Percentiles rank a stretch among this genome's conserved stretches.
phyloP scores from a whole-genome alignment of 2,329 filamentous ascomycete species.

The Aspergillus felis region DNA sequence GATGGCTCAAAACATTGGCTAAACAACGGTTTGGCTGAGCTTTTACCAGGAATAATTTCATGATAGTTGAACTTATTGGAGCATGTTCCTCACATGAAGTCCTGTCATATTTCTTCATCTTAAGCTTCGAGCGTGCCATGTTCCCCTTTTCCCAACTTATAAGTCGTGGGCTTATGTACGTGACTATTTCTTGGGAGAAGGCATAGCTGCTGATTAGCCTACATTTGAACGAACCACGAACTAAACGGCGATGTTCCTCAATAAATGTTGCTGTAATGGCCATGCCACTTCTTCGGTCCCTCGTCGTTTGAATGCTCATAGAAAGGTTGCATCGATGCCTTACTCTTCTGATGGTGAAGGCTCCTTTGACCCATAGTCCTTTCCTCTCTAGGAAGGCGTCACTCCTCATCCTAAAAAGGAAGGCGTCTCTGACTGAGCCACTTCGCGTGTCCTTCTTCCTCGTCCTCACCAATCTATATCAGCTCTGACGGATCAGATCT shows the following conservation, averaged over 20 bases:
- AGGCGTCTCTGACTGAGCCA: background rate
- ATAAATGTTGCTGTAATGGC: background rate
- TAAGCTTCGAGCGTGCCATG: background rate
- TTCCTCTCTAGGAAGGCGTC: background rate
- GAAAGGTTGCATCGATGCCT: background rate
- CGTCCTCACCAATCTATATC: background rate
- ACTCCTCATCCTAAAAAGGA: background rate
- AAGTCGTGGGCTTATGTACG: background rate
- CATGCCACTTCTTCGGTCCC: background rate
- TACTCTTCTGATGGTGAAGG: background rate
- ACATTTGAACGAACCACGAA: background rate
- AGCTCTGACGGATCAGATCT: background rate
- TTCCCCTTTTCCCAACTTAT: background rate
- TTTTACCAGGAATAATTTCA: background rate
- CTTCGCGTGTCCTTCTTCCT: background rate
- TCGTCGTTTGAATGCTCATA: no score
- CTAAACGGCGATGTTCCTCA: background rate
- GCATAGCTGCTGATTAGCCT: background rate
- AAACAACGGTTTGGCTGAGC: constrained; percentile 68
- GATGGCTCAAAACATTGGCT: constrained; percentile 73
- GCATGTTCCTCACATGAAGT: background rate
- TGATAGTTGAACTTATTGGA: background rate
- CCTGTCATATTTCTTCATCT: background rate
- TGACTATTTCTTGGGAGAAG: background rate
- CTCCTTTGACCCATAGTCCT: background rate